phyloP scores from a whole-genome alignment of 306 rosid genomes.

The Vigna mungo region DNA sequence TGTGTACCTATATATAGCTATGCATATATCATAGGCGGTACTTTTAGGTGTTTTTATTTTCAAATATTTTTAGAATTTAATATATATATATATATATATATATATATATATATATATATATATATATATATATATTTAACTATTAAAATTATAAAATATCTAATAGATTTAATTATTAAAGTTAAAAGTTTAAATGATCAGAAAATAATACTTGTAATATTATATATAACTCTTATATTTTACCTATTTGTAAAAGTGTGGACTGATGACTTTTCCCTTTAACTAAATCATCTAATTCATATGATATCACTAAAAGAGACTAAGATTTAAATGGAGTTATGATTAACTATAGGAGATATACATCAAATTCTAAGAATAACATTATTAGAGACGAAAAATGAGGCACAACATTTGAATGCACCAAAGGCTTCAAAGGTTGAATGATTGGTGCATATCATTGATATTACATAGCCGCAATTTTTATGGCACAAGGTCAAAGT shows the following conservation, averaged over 20 bases:
- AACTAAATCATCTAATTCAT: not conserved
- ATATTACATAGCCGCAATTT: slow-evolving; percentile 27
- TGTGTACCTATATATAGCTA: not conserved
- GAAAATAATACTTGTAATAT: too few species aligned
- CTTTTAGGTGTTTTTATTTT: too few species aligned
- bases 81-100: too few species aligned
- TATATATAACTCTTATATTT: too few species aligned
- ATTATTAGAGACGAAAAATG: not conserved
- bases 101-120: too few species aligned
- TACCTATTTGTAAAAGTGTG: not conserved
- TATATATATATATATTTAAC: too few species aligned
- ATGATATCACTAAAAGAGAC: not conserved
- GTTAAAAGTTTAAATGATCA: too few species aligned
- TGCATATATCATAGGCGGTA: too few species aligned
- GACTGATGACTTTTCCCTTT: not conserved
- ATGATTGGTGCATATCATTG: not conserved
- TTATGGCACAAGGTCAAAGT: slow-evolving; percentile 11
- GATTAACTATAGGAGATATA: not conserved
- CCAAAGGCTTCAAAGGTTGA: slow-evolving; percentile 2
- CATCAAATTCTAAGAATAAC: not conserved
- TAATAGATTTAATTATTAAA: too few species aligned
- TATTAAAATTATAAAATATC: too few species aligned
- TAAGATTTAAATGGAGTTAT: not conserved
- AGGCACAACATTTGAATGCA: slow-evolving; percentile 13
- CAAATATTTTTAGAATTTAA: too few species aligned